phyloP scores from a whole-genome alignment of 768 basidiomycete species.

The Russula olivacea region DNA sequence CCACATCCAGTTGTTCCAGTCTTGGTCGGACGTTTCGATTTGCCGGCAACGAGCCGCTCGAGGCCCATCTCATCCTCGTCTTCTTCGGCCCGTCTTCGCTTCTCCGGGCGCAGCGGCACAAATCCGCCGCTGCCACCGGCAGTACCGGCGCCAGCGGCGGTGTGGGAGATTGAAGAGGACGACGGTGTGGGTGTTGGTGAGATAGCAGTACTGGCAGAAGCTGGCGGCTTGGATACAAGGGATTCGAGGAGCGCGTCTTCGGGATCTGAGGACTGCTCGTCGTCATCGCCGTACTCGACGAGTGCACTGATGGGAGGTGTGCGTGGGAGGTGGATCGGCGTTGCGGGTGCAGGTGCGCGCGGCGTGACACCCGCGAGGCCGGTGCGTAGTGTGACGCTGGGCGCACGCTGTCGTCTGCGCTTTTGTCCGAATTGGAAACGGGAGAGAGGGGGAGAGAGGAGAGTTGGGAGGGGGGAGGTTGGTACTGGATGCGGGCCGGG shows the following conservation, averaged over 20 bases:
- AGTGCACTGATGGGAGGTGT: constrained; percentile 54
- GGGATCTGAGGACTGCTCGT: constrained; percentile 51
- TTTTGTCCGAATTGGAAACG: constrained; percentile 27
- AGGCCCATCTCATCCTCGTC: constrained; percentile 67
- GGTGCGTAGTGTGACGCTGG: constrained; percentile 36
- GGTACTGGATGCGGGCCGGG: constrained; percentile 25
- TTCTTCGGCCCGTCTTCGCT: constrained; percentile 36
- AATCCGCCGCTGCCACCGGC: constrained; percentile 30
- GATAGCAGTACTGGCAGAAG: constrained; percentile 22
- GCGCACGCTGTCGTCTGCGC: constrained; percentile 33
- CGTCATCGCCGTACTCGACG: constrained; percentile 75
- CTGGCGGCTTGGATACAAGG: constrained; percentile 37
- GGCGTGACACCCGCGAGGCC: constrained; percentile 43
- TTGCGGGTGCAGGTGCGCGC: constrained; percentile 20
- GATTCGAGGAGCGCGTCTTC: constrained; percentile 51
- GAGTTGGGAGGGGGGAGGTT: neutral
- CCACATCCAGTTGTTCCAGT: constrained; percentile 3
- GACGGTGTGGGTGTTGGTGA: neutral
- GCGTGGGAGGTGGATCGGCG: constrained; percentile 35
- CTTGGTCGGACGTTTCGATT: constrained; percentile 31
- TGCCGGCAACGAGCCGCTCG: constrained; percentile 48
- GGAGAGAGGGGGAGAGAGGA: constrained; percentile 28
- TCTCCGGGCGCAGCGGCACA: constrained; percentile 48
- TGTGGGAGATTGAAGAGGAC: neutral
- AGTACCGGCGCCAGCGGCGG: neutral